These are phyloP conservation scores for Alternaria ventricosa DNA, from an alignment of 2,329 filamentous ascomycete species.

Conservation along the genomic window DNA sequence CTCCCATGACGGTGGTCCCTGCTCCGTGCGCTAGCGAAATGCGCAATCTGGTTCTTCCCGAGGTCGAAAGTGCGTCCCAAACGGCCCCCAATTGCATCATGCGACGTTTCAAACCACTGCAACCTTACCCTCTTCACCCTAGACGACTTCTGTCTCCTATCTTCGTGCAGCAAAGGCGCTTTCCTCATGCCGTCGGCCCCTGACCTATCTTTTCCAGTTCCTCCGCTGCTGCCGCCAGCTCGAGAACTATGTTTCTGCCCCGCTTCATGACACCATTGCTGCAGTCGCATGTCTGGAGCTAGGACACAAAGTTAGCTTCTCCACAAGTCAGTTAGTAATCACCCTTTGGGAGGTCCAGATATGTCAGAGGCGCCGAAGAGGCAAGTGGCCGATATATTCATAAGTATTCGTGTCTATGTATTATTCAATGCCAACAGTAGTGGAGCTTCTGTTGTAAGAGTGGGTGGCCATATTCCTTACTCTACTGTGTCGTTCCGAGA, in stretches of 20 bases:
- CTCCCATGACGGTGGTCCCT: conserved; percentile 28
- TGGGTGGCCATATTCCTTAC: not conserved
- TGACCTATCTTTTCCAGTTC: not conserved
- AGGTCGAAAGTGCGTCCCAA: conserved; percentile 26
- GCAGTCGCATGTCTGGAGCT: not conserved
- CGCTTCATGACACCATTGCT: not conserved
- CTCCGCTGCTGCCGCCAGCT: conserved; percentile 32
- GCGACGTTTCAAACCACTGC: conserved; percentile 1
- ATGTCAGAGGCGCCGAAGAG: not conserved
- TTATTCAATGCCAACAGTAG: not conserved
- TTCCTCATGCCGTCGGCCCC: conserved; percentile 5
- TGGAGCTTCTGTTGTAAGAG: not conserved
- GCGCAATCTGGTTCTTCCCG: conserved; percentile 35
- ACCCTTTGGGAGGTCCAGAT: not conserved
- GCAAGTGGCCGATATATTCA: not conserved
- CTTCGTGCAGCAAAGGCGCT: not conserved
- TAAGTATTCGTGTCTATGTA: conserved; percentile 18
- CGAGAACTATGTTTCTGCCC: not conserved
- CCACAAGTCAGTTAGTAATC: not conserved
- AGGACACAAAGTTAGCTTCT: not conserved
- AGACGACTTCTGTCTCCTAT: conserved; percentile 15
- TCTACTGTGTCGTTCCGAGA: not conserved
- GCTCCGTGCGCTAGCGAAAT: conserved; percentile 29
- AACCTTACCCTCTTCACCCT: conserved; percentile 21
- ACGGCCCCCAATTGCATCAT: conserved; percentile 22